Conservation (phyloP, 2,329 filamentous ascomycete species). For the Metarhizium album region DNA sequence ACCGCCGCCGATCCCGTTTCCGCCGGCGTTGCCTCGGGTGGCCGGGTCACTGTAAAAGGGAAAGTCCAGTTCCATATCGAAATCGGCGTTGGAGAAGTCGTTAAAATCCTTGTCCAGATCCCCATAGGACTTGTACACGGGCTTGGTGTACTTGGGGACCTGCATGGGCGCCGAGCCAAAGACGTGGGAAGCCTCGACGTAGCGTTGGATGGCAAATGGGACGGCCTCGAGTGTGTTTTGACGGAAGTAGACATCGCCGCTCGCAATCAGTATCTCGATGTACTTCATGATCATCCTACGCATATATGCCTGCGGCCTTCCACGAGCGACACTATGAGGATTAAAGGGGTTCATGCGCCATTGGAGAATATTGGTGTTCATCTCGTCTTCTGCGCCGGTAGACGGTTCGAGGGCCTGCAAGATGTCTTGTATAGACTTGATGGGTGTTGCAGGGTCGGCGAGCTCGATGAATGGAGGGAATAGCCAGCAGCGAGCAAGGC, state of each 20-base stretch:
- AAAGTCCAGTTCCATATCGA: background rate
- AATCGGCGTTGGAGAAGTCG: background rate
- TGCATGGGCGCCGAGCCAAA: constrained; percentile 3
- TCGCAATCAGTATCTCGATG: background rate
- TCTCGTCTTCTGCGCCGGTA: background rate
- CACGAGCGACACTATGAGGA: background rate
- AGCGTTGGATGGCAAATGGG: constrained; percentile 7
- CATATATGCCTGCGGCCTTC: background rate
- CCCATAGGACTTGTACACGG: background rate
- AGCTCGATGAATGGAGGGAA: background rate
- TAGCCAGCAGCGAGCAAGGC: background rate
- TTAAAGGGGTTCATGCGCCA: background rate
- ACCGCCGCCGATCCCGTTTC: background rate
- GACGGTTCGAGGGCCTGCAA: background rate
- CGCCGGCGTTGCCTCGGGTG: background rate
- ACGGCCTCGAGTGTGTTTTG: constrained; percentile 6
- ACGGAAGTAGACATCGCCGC: constrained; percentile 8
- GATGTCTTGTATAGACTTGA: background rate
- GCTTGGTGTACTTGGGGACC: constrained; percentile 4
- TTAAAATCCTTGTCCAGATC: background rate
- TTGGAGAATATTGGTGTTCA: background rate
- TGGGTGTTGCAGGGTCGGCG: background rate
- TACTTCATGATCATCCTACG: background rate
- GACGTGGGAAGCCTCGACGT: constrained; percentile 8
- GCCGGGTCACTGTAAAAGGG: background rate